phyloP scores from a whole-genome alignment of 192 early-diverging fungal species.

The Backusella tarrabulga region DNA sequence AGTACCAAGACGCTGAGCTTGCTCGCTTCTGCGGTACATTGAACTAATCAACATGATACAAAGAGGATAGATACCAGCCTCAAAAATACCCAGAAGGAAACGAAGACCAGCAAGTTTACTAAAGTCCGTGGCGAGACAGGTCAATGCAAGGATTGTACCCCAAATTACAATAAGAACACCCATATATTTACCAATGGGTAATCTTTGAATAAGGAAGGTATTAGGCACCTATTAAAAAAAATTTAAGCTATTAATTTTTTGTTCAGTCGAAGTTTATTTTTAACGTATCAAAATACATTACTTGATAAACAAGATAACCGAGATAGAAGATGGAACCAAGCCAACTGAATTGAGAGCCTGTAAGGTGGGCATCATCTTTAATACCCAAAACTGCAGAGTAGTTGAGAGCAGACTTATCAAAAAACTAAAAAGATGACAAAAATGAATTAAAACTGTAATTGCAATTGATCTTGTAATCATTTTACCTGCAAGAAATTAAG shows the following conservation, averaged over 20 bases:
- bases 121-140: slow-evolving; percentile 19
- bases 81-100: slow-evolving; percentile 33
- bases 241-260: neutral
- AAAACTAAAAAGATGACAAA: slow-evolving; percentile 11
- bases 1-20: slow-evolving; percentile 20
- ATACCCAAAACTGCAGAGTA: slow-evolving; percentile 23
- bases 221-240: slow-evolving; percentile 16
- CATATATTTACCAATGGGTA: slow-evolving; percentile 22
- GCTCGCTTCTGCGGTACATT: slow-evolving; percentile 30
- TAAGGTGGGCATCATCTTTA: slow-evolving; percentile 20
- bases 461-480: neutral
- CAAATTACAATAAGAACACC: slow-evolving; percentile 28
- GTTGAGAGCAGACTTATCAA: slow-evolving; percentile 29
- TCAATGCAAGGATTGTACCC: slow-evolving; percentile 26
- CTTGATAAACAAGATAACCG: slow-evolving; percentile 19
- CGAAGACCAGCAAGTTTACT: slow-evolving; percentile 33
- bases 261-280: neutral
- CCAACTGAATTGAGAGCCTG: slow-evolving; percentile 12
- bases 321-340: slow-evolving; percentile 36
- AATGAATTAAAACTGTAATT: neutral
- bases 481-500: slow-evolving; percentile 32
- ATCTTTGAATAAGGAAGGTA: slow-evolving; percentile 24
- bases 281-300: slow-evolving; percentile 3
- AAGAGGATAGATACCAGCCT: slow-evolving; percentile 29
- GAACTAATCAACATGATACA: slow-evolving; percentile 26